Conservation (phyloP, 164 flowering plant genomes). For the Euptelea pleiosperma region DNA sequence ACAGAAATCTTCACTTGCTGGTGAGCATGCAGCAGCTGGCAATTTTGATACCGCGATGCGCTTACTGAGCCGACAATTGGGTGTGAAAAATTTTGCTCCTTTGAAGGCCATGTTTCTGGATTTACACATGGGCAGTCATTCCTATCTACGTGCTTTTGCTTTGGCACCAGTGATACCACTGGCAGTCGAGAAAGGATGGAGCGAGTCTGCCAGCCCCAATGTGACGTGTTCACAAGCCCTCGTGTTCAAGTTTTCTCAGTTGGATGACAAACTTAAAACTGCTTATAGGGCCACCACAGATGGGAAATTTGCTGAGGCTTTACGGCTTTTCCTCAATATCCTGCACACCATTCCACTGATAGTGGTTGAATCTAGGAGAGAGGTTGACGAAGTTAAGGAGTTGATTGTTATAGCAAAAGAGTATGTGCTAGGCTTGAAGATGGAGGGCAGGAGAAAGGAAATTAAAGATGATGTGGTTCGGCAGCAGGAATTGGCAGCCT, state of each 20-base stretch:
- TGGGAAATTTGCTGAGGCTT: slow-evolving; percentile 64
- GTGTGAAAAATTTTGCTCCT: slow-evolving; percentile 68
- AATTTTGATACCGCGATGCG: slow-evolving; percentile 75
- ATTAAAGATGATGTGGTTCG: slow-evolving; percentile 37
- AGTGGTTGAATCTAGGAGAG: slow-evolving; percentile 64
- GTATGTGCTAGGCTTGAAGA: slow-evolving; percentile 47
- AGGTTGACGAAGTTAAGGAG: slow-evolving; percentile 81
- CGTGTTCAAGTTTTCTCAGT: slow-evolving; percentile 59
- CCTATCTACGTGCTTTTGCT: slow-evolving; percentile 55
- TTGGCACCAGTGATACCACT: slow-evolving; percentile 53
- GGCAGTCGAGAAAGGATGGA: slow-evolving; percentile 69
- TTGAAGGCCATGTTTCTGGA: slow-evolving; percentile 67
- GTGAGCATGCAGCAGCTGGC: slow-evolving; percentile 96
- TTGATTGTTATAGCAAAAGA: slow-evolving; percentile 55
- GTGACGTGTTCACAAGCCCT: slow-evolving; percentile 76
- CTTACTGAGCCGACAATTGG: slow-evolving; percentile 58
- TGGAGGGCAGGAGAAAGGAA: slow-evolving; percentile 62
- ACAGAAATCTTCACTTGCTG: slow-evolving; percentile 81
- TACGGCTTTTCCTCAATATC: slow-evolving; percentile 45
- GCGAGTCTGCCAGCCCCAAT: slow-evolving; percentile 62
- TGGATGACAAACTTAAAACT: slow-evolving; percentile 77
- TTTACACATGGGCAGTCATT: slow-evolving; percentile 68
- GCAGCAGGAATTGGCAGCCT: slow-evolving; percentile 75
- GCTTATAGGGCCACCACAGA: slow-evolving; percentile 64
- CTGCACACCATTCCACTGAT: slow-evolving; percentile 57